Evolutionary conservation across 306 rosid species (phyloP), one percentile per base, ranked within the genome.

Genomic region (Pterocarpus macrocarpus): DNA sequence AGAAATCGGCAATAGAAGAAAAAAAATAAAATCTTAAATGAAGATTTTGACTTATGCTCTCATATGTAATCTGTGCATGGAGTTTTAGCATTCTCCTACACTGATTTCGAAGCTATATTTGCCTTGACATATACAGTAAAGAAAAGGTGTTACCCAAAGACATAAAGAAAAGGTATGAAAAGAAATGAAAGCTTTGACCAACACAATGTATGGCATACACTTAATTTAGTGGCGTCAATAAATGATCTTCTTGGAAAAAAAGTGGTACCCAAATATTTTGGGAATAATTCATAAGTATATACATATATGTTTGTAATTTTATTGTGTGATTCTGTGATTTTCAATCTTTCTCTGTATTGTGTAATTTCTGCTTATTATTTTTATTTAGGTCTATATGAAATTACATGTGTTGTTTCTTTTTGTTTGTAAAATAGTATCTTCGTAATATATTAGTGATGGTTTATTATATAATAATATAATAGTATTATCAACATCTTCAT

Each of bases 151-250:
- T 52, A 15, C 17, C 22, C 82, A 62, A 82, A 41, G 61, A 76
- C 65, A 75, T 50, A 52, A 77, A 75, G 33, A 58, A 66, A 67
- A 58, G 34, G 59, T 7, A 58, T 35, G 28, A 49, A 36, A 32
- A 38, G 45, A 75, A 69, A 69, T 61, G 4, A 50, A 82, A 14
- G 53, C 44, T 61, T 76, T 68, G 36, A 17, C 38, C 34, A 16
- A 22, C 85, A 76, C 78, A 33, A 69, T 69, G 71, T 62, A 76
- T 82, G 85, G 53, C 68, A 39, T 22, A 50, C 66, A 56, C 30
- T 70, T 32, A 33, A 64, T 43, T 53, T 6, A 62, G 64, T 43
- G 59, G 39, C 45, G 38, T 63, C 82, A 53, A 68, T 30, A 4
- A 6, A 64, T 14, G 50, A 16, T 34, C 7, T 71, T 61, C 36